Evolutionary conservation across 2,329 filamentous ascomycete genomes (phyloP).

Genomic region (Aspergillus fructus): DNA sequence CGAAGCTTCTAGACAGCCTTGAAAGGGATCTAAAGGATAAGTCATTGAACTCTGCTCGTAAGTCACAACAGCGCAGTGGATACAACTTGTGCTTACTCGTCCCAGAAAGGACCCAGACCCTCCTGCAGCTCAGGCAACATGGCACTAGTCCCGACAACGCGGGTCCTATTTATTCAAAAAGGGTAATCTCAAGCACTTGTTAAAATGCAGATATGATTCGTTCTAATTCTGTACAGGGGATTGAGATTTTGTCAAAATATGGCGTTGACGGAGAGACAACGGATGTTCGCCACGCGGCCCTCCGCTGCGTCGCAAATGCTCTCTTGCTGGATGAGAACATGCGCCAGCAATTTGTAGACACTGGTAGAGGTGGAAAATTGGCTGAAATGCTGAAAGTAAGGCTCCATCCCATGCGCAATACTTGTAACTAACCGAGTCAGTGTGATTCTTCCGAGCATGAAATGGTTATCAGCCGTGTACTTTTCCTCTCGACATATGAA

Average conservation of each 20-base stretch:
- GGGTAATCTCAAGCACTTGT: conserved; percentile 48
- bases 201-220: not conserved
- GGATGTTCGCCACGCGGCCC: conserved; percentile 68
- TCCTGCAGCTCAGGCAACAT: conserved; percentile 71
- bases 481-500: conserved; percentile 78
- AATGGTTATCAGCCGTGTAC: conserved; percentile 75
- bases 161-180: conserved; percentile 78
- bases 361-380: conserved; percentile 65
- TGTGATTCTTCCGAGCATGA: conserved; percentile 77
- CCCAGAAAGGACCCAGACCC: conserved; percentile 39
- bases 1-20: conserved; percentile 62
- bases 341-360: conserved; percentile 70
- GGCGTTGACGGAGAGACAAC: conserved; percentile 67
- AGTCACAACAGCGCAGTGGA: conserved; percentile 25
- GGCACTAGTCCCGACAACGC: conserved; percentile 71
- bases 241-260: conserved; percentile 69
- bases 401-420: not conserved
- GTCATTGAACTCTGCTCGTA: conserved; percentile 61
- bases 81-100: not conserved
- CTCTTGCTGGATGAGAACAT: conserved; percentile 68
- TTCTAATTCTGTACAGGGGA: conserved; percentile 57
- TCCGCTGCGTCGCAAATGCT: conserved; percentile 83
- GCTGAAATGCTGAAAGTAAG: conserved; percentile 66
- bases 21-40: conserved; percentile 61
- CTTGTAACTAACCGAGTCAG: conserved; percentile 29